Conservation (phyloP, 345 rosid genomes). For the Eucalyptus pauciflora region DNA sequence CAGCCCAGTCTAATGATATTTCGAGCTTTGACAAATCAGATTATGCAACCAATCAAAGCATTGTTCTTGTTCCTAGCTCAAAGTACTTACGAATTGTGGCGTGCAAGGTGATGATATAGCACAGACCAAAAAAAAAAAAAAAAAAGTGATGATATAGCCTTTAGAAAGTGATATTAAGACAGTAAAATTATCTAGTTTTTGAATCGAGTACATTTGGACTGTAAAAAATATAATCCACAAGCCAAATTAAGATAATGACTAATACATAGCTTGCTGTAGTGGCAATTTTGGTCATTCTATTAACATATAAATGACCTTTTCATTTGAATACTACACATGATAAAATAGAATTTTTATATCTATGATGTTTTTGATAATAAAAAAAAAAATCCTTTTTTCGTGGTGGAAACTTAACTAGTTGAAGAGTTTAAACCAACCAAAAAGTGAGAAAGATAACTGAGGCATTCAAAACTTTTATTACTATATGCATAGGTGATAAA, state of each 20-base stretch:
- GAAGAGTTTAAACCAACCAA: no score
- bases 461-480: neutral
- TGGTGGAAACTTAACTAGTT: no score
- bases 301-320: neutral
- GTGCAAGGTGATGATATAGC: neutral
- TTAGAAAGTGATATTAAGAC: neutral
- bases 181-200: no score
- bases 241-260: neutral
- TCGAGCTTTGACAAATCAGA: no score
- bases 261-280: neutral
- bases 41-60: neutral
- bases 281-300: neutral
- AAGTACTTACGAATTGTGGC: neutral
- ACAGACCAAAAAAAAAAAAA: no score
- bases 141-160: neutral
- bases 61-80: neutral
- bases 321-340: neutral
- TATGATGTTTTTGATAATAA: neutral
- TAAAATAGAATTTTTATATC: accelerated
- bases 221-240: no score
- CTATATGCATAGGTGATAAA: neutral
- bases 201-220: neutral
- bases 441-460: neutral
- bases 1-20: accelerated
- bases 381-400: no score